A percentile compares a stretch with the other conserved stretches of the same genome.
phyloP scores from a whole-genome alignment of 306 rosid species.

The Medicago ruthenica region DNA sequence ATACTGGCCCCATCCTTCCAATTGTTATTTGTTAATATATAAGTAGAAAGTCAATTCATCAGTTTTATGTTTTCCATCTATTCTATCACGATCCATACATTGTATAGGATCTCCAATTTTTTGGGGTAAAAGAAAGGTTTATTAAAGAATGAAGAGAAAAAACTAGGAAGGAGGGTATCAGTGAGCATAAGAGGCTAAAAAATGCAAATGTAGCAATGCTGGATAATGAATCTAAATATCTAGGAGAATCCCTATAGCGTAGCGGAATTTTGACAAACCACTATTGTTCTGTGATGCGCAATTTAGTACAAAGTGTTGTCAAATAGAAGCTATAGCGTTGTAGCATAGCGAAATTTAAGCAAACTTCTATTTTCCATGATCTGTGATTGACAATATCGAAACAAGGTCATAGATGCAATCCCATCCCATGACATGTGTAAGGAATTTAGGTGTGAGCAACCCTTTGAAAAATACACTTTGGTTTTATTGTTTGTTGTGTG shows the following conservation, averaged over 20 bases:
- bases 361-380: not conserved
- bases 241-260: not conserved
- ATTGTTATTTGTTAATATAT: constrained; percentile 5
- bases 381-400: not conserved
- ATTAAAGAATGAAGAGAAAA: not conserved
- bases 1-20: not conserved
- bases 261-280: not conserved
- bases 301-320: not conserved
- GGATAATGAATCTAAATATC: not conserved
- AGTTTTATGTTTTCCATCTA: not conserved
- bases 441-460: not conserved
- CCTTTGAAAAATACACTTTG: constrained; percentile 4
- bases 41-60: not conserved
- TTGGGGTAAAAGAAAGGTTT: not conserved
- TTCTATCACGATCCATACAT: constrained; percentile 8
- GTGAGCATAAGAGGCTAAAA: not conserved
- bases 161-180: not conserved
- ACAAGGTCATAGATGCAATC: not conserved
- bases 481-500: not conserved
- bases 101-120: not conserved
- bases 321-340: not conserved
- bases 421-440: not conserved
- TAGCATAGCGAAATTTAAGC: not conserved
- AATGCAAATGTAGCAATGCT: constrained; percentile 6
- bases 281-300: not conserved